A percentile compares a stretch with the other conserved stretches of the same genome.
These are phyloP conservation scores for Talaromyces adpressus DNA, from an alignment of 495 filamentous ascomycete species.

Conservation along the genomic window DNA sequence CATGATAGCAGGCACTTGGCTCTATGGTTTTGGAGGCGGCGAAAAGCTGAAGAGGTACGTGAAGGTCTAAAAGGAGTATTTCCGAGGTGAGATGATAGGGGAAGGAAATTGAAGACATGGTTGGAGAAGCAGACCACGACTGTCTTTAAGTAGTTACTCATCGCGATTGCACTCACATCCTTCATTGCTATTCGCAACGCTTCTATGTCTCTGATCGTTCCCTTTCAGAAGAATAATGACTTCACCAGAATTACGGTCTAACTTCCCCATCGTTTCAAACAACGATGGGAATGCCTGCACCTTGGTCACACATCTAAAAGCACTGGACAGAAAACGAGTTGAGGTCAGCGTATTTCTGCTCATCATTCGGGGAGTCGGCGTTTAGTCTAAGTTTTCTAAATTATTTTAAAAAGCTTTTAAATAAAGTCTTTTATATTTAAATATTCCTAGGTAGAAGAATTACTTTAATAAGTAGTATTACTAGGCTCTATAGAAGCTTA, in stretches of 20 bases:
- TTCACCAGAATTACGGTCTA: background rate
- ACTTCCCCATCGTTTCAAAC: background rate
- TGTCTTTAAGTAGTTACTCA: background rate
- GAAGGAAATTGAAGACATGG: background rate
- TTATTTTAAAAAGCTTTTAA: no score
- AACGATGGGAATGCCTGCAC: background rate
- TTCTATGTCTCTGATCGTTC: background rate
- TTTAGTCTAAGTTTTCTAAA: no score
- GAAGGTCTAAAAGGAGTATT: background rate
- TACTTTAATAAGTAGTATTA: no score
- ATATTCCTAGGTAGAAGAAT: no score
- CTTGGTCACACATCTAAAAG: background rate
- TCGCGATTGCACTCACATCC: background rate
- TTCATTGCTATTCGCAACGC: background rate
- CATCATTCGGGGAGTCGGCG: background rate
- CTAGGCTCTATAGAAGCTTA: no score
- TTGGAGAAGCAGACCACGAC: background rate
- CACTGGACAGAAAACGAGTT: background rate
- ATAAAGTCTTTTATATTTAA: no score
- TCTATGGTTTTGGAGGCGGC: background rate
- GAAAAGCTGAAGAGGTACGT: background rate
- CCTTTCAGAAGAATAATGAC: background rate
- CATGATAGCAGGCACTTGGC: background rate
- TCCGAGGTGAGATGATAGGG: background rate
- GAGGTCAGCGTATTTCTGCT: background rate